Base-by-base conservation (phyloP, 345 rosid genomes). In the Cochlearia excelsa region DNA sequence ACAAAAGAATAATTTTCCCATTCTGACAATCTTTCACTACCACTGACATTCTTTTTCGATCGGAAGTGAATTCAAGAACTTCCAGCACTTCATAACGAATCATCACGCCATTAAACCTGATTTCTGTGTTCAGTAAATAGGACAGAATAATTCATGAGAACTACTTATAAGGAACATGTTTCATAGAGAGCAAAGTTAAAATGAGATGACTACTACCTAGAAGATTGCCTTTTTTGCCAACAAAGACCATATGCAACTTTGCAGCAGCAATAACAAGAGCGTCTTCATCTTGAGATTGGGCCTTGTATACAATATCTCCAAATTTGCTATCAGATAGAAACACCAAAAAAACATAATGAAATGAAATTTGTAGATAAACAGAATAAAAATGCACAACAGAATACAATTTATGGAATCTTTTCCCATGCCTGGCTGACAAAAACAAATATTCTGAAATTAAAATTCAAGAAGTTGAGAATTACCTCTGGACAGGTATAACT, bases 201-300 rank as follows among this genome's bases (percentile, higher is more conserved):
- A 48, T 44, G 3, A 44, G 26, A 57, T 40, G 71, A 56, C 40
- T 49, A 52, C 70, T 77, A 93, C 99, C 97, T 49, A 89, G 69
- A 75, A 68, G 65, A 80, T 84, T 89, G 57, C 85, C 86, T 77
- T 69, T 83, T 74, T 79, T 93, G 31, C 77, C 75, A 28, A 71
- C 66, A 74, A 84, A 85, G 61, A 80, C 83, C 97, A 90, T 87
- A 62, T 82, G 83, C 80, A 93, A 74, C 80, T 75, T 74, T 7
- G 95, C 88, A 46, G 99, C 95, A 80, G 97, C 99, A 71, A 78
- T 65, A 55, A 93, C 97, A 72, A 93, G 97, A 70, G 99, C 99
- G 44, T 93, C 96, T 77, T 93, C 99, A 74, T 93, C 99, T 75
- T 87, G 97, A 69, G 99, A 93, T 70, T 89, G 99, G 5, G 99